Evolutionary conservation across 352 stramenopile species (phyloP), one percentile per base, ranked within the genome.

Genomic region (Phytopythium cucurbitacearum): DNA sequence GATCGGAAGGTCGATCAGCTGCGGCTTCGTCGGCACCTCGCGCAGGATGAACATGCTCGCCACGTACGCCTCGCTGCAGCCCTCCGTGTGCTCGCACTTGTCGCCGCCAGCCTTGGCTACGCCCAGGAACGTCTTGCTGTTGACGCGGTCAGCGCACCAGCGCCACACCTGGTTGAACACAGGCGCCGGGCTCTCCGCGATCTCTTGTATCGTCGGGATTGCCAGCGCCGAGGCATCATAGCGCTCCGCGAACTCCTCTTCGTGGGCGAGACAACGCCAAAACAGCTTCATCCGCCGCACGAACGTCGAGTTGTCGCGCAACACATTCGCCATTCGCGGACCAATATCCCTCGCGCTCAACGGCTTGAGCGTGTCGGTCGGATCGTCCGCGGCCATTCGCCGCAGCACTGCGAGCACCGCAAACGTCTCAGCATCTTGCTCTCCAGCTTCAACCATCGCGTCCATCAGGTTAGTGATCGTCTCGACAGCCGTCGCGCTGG

Each of bases 41-140:
- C 85, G 82, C 16, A 95, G 48, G 47, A 95, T 91, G 47, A 95
- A 95, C 83, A 95, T 93, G 62, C 83, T 95, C 36, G 85, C 85
- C 21, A 92, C 76, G 56, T 94, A 95, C 12, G 76, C 80, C 51
- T 95, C 85, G 56, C 85, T 89, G 54, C 77, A 87, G 15, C 83
- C 79, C 60, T 95, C 85, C 11, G 83, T 87, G 59, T 95, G 85
- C 50, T 95, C 85, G 53, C 85, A 95, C 54, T 85, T 89, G 52
- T 91, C 83, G 13, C 83, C 79, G 43, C 37, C 36, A 38, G 48
- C 37, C 21, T 38, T 38, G 37, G 48, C 48, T 5, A 54, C 48
- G 9, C 79, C 82, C 43, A 95, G 41, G 36, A 77, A 78, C 16
- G 60, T 79, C 64, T 91, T 91, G 71, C 76, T 92, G 34, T 87